A percentile compares a stretch with the other conserved stretches of the same genome.
These are phyloP conservation scores for Chlorencoelia australis DNA, from an alignment of 2,329 filamentous ascomycete species.

Conservation along the genomic window DNA sequence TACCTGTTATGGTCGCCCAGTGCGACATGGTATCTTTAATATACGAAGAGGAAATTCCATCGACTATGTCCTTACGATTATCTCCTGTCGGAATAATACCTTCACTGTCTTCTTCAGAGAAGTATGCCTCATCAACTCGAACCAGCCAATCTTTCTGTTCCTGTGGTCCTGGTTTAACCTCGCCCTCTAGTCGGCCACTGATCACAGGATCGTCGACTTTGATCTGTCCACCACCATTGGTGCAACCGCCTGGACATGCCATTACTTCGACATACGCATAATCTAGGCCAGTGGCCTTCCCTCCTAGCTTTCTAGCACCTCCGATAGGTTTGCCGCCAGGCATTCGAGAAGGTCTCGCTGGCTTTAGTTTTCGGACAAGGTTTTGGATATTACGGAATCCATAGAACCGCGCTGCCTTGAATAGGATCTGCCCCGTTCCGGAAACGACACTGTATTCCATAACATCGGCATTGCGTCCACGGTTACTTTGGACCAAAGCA, in stretches of 20 bases:
- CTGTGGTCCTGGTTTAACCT: constrained; percentile 53
- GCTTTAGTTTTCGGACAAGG: constrained; percentile 83
- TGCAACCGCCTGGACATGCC: constrained; percentile 98
- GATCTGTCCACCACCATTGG: constrained; percentile 92
- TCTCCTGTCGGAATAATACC: constrained; percentile 22
- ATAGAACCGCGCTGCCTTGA: constrained; percentile 85
- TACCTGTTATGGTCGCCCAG: constrained; percentile 65
- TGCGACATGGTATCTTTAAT: constrained; percentile 61
- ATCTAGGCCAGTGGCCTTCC: constrained; percentile 44
- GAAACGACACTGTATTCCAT: constrained; percentile 68
- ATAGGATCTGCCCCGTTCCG: constrained; percentile 45
- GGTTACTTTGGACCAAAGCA: constrained; percentile 57
- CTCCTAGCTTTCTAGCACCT: constrained; percentile 42
- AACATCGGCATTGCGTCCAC: constrained; percentile 84
- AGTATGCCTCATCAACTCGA: constrained; percentile 82
- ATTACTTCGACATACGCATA: constrained; percentile 97
- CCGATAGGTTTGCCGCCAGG: constrained; percentile 60
- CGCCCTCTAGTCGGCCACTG: constrained; percentile 36
- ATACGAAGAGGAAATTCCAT: constrained; percentile 55
- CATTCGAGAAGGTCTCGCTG: constrained; percentile 65
- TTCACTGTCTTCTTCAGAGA: constrained; percentile 53
- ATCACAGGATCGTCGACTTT: constrained; percentile 72
- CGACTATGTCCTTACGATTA: constrained; percentile 37
- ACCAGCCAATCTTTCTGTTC: constrained; percentile 82
- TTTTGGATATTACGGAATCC: constrained; percentile 99